Evolutionary conservation across 768 basidiomycete genomes (phyloP).

Genomic region (Tylopilus felleus): DNA sequence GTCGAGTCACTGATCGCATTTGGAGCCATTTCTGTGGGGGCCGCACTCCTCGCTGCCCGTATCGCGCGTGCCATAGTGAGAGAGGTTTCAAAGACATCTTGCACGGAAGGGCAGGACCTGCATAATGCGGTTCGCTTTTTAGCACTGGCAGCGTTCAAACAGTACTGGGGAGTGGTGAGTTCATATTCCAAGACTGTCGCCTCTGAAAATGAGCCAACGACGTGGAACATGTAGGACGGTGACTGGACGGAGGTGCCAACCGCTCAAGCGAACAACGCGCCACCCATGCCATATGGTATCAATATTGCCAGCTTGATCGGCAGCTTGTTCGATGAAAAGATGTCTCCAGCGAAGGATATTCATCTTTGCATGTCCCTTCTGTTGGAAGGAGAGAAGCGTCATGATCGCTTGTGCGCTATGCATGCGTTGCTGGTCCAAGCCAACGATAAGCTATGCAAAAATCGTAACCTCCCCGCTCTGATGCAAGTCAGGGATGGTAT

Average conservation of each 20-base stretch:
- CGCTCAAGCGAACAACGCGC: not conserved
- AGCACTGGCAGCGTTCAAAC: constrained; percentile 15
- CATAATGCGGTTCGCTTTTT: constrained; percentile 12
- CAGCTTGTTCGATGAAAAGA: constrained; percentile 26
- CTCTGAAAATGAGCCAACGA: not conserved
- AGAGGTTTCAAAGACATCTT: constrained; percentile 6
- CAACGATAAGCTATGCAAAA: constrained; percentile 33
- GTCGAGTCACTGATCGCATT: constrained; percentile 17
- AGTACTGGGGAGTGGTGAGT: constrained; percentile 17
- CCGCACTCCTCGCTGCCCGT: constrained; percentile 13
- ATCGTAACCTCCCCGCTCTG: constrained; percentile 16
- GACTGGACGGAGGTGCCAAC: constrained; percentile 3
- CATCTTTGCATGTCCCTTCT: constrained; percentile 30
- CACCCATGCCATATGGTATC: constrained; percentile 18
- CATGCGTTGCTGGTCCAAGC: constrained; percentile 34
- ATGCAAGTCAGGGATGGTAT: constrained; percentile 20
- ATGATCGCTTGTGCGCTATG: constrained; percentile 33
- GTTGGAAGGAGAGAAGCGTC: constrained; percentile 13
- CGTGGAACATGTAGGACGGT: constrained; percentile 11
- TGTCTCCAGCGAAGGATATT: constrained; percentile 27
- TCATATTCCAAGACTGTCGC: not conserved
- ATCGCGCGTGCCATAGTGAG: constrained; percentile 11
- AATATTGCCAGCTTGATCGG: constrained; percentile 34
- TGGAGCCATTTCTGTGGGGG: constrained; percentile 10
- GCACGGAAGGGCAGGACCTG: constrained; percentile 10